These are phyloP conservation scores for Glomus cerebriforme DNA, from an alignment of 192 early-diverging fungal species.

Conservation along the genomic window DNA sequence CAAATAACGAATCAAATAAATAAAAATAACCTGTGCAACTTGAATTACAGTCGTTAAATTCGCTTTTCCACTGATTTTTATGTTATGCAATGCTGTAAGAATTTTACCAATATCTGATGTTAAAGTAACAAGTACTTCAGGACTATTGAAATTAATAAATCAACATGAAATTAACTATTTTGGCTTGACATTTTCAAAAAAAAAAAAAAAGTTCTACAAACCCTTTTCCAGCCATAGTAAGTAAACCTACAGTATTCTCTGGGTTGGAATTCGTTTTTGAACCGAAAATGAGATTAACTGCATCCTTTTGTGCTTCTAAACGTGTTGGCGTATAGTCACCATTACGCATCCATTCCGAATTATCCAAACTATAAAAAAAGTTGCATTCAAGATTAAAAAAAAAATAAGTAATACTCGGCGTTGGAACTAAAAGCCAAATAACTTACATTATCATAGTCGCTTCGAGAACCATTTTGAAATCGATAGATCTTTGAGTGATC, in stretches of 20 bases:
- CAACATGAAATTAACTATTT: not conserved
- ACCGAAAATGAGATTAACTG: slow-evolving; percentile 87
- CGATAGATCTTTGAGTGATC: not conserved
- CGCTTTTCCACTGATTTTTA: slow-evolving; percentile 70
- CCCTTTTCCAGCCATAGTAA: slow-evolving; percentile 94
- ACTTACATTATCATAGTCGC: slow-evolving; percentile 85
- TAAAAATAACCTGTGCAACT: slow-evolving; percentile 82
- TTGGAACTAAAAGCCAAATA: not conserved
- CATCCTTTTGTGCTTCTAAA: slow-evolving; percentile 91
- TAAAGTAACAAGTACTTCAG: slow-evolving; percentile 90
- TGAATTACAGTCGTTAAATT: slow-evolving; percentile 87
- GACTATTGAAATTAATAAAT: slow-evolving; percentile 47
- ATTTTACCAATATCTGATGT: slow-evolving; percentile 91
- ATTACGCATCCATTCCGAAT: slow-evolving; percentile 99
- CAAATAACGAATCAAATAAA: not conserved
- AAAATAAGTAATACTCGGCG: not conserved
- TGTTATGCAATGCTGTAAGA: slow-evolving; percentile 80
- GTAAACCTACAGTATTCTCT: slow-evolving; percentile 93
- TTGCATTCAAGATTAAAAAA: not conserved
- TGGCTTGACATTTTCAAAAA: not conserved
- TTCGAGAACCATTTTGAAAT: slow-evolving; percentile 81
- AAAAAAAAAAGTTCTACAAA: slow-evolving; percentile 32
- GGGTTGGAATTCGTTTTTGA: slow-evolving; percentile 91
- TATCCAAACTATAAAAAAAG: slow-evolving; percentile 69
- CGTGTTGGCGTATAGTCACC: slow-evolving; percentile 96